Evolutionary conservation across 2,329 filamentous ascomycete species (phyloP).

Genomic region (Botrytis fragariae): DNA sequence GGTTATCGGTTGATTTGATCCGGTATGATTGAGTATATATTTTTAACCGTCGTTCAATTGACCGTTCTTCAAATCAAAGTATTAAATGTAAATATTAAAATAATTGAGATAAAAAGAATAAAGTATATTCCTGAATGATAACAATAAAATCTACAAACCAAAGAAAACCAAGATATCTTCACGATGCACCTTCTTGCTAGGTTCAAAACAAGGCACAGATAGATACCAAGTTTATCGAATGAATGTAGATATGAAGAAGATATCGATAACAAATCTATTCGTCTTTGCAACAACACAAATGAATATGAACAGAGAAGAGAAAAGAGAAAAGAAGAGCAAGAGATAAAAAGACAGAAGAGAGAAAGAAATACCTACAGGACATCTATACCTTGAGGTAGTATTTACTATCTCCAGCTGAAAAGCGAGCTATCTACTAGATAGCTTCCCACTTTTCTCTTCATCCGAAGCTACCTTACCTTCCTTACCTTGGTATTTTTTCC

Average conservation of each 20-base stretch:
- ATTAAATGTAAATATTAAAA: slow-evolving; percentile 2
- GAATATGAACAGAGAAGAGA: background rate
- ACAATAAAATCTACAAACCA: background rate
- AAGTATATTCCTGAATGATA: background rate
- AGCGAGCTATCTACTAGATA: background rate
- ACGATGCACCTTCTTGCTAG: slow-evolving; percentile 14
- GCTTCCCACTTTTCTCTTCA: background rate
- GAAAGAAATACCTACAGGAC: background rate
- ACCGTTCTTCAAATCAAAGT: background rate
- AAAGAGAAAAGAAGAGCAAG: background rate
- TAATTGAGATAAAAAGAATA: background rate
- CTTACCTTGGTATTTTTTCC: background rate
- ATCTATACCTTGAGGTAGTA: background rate
- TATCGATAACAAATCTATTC: background rate
- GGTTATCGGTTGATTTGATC: background rate
- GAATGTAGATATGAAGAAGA: background rate
- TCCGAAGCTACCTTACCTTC: background rate
- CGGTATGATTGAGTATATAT: background rate
- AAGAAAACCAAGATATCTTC: background rate
- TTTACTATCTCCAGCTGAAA: background rate
- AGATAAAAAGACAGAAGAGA: background rate
- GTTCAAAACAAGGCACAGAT: slow-evolving; percentile 16
- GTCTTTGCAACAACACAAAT: background rate
- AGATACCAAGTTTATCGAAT: background rate
- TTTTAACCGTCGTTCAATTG: background rate